Conservation (phyloP, 352 stramenopile species). For the Globisporangium canariense region DNA sequence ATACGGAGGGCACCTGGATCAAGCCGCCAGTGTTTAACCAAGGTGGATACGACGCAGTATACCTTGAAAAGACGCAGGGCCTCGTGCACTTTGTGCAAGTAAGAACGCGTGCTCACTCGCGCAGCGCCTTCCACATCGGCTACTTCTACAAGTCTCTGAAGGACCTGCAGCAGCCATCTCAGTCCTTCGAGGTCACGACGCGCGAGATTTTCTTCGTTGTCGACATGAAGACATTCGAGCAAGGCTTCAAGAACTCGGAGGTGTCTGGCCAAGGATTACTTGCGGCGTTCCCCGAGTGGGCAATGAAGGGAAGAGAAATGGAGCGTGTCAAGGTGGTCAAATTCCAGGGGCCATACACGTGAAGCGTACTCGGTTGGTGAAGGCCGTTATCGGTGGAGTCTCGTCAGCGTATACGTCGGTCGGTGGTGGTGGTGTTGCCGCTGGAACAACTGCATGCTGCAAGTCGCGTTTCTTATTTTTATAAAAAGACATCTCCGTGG, state of each 20-base stretch:
- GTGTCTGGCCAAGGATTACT: neutral
- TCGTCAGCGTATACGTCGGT: too few species aligned
- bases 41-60: neutral
- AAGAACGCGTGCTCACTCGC: neutral
- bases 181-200: neutral
- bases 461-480: too few species aligned
- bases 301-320: neutral
- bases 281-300: neutral
- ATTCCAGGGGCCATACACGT: neutral
- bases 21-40: neutral
- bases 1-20: neutral
- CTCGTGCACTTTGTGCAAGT: neutral
- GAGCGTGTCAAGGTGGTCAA: neutral
- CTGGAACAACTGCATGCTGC: too few species aligned
- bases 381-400: neutral
- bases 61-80: neutral
- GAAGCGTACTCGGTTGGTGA: neutral
- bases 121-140: neutral
- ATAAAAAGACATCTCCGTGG: too few species aligned
- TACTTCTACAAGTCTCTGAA: neutral
- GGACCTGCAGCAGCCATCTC: neutral
- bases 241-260: neutral
- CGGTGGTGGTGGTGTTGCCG: too few species aligned
- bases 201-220: neutral
- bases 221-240: neutral